Percentiles rank a stretch among this genome's conserved stretches.
phyloP scores from a whole-genome alignment of 2,329 filamentous ascomycete genomes.

The Allantophomopsis cytisporea region DNA sequence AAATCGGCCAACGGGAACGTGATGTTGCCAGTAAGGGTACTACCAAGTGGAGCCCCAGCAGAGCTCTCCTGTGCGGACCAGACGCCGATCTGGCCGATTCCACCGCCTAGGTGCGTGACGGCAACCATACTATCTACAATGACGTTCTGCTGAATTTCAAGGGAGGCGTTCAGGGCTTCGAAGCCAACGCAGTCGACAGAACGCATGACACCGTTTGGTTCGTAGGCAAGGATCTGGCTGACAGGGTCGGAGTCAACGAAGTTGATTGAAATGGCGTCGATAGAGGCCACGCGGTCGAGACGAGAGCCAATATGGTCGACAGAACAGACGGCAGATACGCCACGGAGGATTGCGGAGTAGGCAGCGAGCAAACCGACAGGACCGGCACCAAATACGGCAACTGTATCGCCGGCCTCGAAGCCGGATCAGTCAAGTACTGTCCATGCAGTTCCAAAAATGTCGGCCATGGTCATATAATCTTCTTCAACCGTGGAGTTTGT shows the following conservation, averaged over 20 bases:
- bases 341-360: constrained; percentile 15
- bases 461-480: constrained; percentile 10
- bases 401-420: constrained; percentile 10
- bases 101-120: constrained; percentile 7
- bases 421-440: constrained; percentile 5
- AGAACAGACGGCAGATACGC: constrained; percentile 13
- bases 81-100: not conserved
- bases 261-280: constrained; percentile 17
- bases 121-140: constrained; percentile 15
- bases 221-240: constrained; percentile 9
- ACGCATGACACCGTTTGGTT: constrained; percentile 8
- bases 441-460: constrained; percentile 13
- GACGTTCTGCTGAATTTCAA: constrained; percentile 6
- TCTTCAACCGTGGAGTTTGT: constrained; percentile 1
- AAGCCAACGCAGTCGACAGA: constrained; percentile 10
- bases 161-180: constrained; percentile 5
- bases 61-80: not conserved
- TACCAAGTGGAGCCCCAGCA: not conserved
- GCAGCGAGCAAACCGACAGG: constrained; percentile 15
- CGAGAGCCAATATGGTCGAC: constrained; percentile 12
- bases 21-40: not conserved
- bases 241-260: constrained; percentile 9
- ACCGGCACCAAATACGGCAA: constrained; percentile 17
- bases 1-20: not conserved
- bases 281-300: constrained; percentile 8